Conservation (phyloP, 148 eudicot species). For the Vaccinium corymbosum region DNA sequence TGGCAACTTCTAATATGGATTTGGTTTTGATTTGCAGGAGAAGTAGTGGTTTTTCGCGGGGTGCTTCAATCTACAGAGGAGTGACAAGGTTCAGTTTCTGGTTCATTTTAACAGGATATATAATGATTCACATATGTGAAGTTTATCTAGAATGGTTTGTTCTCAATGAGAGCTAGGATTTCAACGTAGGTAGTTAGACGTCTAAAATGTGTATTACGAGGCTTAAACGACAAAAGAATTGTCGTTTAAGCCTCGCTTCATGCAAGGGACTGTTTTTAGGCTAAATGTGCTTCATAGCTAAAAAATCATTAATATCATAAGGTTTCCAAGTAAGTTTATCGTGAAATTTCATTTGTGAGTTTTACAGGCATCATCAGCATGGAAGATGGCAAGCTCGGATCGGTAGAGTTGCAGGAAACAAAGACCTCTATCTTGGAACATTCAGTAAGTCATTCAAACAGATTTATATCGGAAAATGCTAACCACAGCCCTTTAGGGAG, state of each 20-base stretch:
- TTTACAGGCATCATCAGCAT: constrained; percentile 87
- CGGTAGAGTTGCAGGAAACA: constrained; percentile 93
- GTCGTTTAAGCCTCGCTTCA: neutral
- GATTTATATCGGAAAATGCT: neutral
- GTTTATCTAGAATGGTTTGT: neutral
- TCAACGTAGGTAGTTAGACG: neutral
- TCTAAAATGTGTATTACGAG: too few relatives aligned
- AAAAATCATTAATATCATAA: neutral
- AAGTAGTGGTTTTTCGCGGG: constrained; percentile 95
- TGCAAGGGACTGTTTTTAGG: neutral
- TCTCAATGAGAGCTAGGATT: neutral
- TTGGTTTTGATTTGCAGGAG: constrained; percentile 43
- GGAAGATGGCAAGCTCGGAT: constrained; percentile 99
- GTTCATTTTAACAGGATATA: neutral
- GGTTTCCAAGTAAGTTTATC: neutral
- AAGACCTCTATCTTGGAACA: constrained; percentile 93
- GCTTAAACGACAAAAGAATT: neutral
- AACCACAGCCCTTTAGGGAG: too few relatives aligned
- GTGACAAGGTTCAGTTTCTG: constrained; percentile 68
- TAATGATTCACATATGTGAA: too few relatives aligned
- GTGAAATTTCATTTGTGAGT: neutral
- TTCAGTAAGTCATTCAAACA: constrained; percentile 47
- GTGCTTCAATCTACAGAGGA: constrained; percentile 94
- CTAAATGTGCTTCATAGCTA: too few relatives aligned
- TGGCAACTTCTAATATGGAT: neutral